Conservation (phyloP, 495 filamentous ascomycete genomes). For the Physcia stellaris region DNA sequence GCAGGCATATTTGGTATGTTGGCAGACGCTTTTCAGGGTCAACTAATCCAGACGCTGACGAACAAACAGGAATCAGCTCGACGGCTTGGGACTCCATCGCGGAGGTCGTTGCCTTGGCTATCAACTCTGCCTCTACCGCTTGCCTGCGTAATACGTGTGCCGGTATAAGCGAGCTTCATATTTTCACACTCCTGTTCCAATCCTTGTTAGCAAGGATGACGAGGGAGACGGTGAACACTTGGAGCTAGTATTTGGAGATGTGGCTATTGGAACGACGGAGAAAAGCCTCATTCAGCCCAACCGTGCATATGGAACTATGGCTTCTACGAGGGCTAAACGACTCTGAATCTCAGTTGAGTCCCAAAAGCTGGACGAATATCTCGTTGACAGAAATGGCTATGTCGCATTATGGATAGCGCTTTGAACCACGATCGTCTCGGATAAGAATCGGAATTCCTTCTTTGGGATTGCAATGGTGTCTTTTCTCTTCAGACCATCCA, state of each 20-base stretch:
- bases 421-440: too few species aligned
- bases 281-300: constrained; percentile 9
- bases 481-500: too few species aligned
- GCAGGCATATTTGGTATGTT: constrained; percentile 8
- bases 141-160: constrained; percentile 13
- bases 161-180: constrained; percentile 10
- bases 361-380: too few species aligned
- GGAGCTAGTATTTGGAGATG: constrained; percentile 12
- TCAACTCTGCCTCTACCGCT: constrained; percentile 10
- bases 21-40: not conserved
- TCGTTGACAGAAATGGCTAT: too few species aligned
- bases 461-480: too few species aligned
- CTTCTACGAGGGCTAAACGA: not conserved
- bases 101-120: constrained; percentile 11
- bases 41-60: not conserved
- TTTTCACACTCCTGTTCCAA: constrained; percentile 11
- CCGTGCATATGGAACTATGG: constrained; percentile 10
- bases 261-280: constrained; percentile 2
- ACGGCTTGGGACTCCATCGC: constrained; percentile 14
- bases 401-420: too few species aligned
- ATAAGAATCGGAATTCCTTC: too few species aligned
- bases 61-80: constrained; percentile 9
- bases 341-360: too few species aligned
- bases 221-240: constrained; percentile 11
- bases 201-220: constrained; percentile 4